Conservation (phyloP, 176 grass and related monocot species). For the Eremochloa ophiuroides region DNA sequence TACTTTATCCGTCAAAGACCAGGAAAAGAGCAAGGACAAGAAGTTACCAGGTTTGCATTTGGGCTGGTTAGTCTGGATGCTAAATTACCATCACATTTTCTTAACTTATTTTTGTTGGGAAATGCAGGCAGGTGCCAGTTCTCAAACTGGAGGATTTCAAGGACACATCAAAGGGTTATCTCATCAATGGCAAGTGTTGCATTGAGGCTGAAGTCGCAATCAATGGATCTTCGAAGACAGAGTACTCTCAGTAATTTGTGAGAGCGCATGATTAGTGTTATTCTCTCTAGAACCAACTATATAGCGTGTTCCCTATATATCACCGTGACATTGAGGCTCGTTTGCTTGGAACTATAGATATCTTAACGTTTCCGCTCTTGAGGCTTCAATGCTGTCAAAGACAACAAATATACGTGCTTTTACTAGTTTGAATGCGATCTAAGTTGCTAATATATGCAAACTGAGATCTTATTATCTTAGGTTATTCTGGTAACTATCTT, state of each 20-base stretch:
- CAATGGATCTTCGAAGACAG: background rate
- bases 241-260: background rate
- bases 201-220: background rate
- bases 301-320: background rate
- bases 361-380: background rate
- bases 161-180: background rate
- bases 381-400: background rate
- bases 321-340: background rate
- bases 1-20: background rate
- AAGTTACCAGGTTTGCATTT: background rate
- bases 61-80: background rate
- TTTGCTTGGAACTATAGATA: background rate
- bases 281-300: background rate
- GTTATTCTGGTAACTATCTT: background rate
- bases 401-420: background rate
- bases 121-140: background rate
- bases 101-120: background rate
- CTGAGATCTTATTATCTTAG: background rate
- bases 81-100: background rate
- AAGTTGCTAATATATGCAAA: background rate
- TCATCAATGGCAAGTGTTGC: background rate
- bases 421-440: background rate
- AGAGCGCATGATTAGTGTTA: background rate
- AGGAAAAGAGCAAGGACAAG: background rate
- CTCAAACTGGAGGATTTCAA: conserved; percentile 1